Conservation (phyloP, 257 asterid species). For the Haberlea rhodopensis region DNA sequence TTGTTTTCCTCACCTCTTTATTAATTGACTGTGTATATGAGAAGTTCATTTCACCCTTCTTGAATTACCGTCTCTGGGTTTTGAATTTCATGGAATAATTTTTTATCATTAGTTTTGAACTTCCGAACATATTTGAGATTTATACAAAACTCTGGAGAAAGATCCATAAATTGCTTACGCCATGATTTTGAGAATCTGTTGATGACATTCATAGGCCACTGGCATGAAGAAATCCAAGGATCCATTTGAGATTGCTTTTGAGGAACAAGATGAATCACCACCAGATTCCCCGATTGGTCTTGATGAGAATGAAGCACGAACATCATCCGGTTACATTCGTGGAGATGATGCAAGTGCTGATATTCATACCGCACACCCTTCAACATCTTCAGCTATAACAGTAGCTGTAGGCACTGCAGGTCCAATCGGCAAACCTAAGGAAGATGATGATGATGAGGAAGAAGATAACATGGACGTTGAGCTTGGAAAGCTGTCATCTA, state of each 20-base stretch:
- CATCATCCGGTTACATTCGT: slow-evolving; percentile 36
- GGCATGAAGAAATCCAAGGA: slow-evolving; percentile 87
- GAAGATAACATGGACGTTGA: slow-evolving; percentile 90
- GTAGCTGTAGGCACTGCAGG: slow-evolving; percentile 39
- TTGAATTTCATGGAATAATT: not conserved
- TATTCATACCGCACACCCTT: slow-evolving; percentile 39
- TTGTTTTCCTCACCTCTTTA: not conserved
- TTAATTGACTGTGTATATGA: not conserved
- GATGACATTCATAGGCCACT: slow-evolving; percentile 21
- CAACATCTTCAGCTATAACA: slow-evolving; percentile 36
- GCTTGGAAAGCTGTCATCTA: slow-evolving; percentile 60
- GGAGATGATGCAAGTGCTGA: slow-evolving; percentile 38
- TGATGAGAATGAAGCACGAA: slow-evolving; percentile 65
- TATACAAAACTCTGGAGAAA: not conserved
- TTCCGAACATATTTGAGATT: not conserved
- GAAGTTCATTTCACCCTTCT: not conserved
- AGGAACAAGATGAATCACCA: slow-evolving; percentile 84
- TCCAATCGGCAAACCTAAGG: slow-evolving; percentile 56
- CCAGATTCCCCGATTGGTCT: slow-evolving; percentile 78
- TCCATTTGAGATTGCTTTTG: slow-evolving; percentile 83
- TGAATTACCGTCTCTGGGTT: not conserved
- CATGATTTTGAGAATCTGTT: not conserved
- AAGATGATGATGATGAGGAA: slow-evolving; percentile 93
- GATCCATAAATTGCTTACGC: too few species aligned
- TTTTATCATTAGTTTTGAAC: not conserved